Base-by-base conservation (phyloP, 2,329 filamentous ascomycete species). In the Neocucurbitaria cava region DNA sequence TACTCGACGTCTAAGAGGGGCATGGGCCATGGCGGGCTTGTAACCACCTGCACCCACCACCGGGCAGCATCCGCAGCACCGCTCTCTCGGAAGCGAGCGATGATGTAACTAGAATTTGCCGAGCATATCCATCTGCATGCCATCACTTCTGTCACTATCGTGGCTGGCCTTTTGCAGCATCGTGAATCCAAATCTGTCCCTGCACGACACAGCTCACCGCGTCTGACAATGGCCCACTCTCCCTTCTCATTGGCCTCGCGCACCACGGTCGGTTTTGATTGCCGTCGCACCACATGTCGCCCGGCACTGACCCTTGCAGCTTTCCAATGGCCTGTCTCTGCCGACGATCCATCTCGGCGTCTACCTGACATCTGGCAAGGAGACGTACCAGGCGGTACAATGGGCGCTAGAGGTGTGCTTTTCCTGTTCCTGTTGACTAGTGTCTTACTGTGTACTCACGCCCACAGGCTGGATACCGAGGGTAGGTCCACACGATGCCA, bases 301-400 rank as follows among this genome's bases (percentile, higher is more conserved):
- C 49, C 51, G 33, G 36, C 38, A 60, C 56, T 70, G 62, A 73
- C 66, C 42, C 47, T 52, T 58, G 56, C 59, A 71, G 72, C 70
- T 75, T 54, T 75, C 84, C 64, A 90, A 89, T 79, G 86, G 87
- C 68, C 77, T 83, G 51, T 79, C 79, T 13, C 91, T 91, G 75
- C 89, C 89, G 13, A 85, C 84, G 64, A 86, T 92, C 62, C 89
- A 92, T 61, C 83, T 92, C 1, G 89, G 89, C 4, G 85, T 92
- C 10, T 92, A 92, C 76, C 81, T 89, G 77, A 89, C 89, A 73
- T 84, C 82, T 3, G 85, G 87, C 1, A 72, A 72, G 23, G 87
- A 90, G 67, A 87, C 85, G 17, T 79, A 77, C 9, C 72, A 79
- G 23, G 81, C 88, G 1, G 86, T 91, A 1, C 77, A 76, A 41